Percentiles rank a stretch among this genome's conserved stretches.
Evolutionary conservation across 1,284 basidiomycete species (phyloP).

Genomic region (Ustilago cynodontis): DNA sequence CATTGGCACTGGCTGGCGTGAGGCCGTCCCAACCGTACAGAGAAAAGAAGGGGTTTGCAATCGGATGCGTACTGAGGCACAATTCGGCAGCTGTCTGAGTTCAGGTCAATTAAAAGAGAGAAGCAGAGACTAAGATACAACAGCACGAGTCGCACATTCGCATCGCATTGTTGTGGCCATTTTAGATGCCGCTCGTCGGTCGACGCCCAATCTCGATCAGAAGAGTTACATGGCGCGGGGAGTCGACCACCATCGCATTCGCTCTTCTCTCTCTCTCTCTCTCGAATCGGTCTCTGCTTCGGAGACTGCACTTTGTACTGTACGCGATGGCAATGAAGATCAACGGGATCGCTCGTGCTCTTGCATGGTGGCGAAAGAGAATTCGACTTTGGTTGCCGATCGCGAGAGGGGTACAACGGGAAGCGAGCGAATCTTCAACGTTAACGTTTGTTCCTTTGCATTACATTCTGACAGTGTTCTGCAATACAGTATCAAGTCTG

Average conservation of each 20-base stretch:
- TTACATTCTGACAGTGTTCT: too few relatives aligned
- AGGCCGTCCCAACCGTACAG: background rate
- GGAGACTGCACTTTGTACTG: too few relatives aligned
- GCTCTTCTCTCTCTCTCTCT: background rate
- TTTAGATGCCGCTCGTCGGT: slow-evolving; percentile 5
- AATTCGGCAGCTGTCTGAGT: background rate
- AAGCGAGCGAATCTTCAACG: background rate
- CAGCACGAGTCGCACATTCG: background rate
- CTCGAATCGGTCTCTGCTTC: too few relatives aligned
- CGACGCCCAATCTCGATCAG: background rate
- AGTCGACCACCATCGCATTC: background rate
- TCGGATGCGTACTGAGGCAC: background rate
- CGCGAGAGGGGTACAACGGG: slow-evolving; percentile 3
- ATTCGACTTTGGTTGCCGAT: slow-evolving; percentile 6
- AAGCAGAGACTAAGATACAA: background rate
- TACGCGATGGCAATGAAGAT: too few relatives aligned
- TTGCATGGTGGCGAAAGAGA: background rate
- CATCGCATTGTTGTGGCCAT: background rate
- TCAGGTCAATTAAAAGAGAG: background rate
- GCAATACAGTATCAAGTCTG: too few relatives aligned
- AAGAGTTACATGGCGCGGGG: background rate
- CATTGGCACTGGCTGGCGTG: too few relatives aligned
- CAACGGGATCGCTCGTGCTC: background rate
- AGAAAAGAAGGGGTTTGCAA: background rate
- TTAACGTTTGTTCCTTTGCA: too few relatives aligned